These are phyloP conservation scores for Gracilaria caudata DNA, from an alignment of 23 red algal species.

Conservation along the genomic window DNA sequence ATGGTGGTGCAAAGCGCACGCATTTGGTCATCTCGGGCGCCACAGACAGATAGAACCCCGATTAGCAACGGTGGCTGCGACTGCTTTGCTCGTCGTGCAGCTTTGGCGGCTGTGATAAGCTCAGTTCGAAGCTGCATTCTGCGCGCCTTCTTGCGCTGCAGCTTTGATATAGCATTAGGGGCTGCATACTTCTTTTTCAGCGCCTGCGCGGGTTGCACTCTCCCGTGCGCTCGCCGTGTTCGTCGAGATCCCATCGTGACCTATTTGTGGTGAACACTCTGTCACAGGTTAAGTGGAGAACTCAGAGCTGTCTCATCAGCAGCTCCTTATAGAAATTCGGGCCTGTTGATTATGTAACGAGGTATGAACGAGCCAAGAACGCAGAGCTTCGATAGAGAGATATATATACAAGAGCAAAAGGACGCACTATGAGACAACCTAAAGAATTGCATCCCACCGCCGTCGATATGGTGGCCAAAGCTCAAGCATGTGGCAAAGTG, in stretches of 20 bases:
- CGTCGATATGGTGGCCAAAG: too few relatives aligned
- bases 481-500: too few relatives aligned
- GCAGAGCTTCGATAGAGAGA: too few relatives aligned
- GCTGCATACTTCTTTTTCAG: slow-evolving; percentile 3
- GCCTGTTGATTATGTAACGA: too few relatives aligned
- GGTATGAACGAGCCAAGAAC: too few relatives aligned
- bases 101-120: slow-evolving; percentile 28
- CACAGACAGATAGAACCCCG: slow-evolving; percentile 20
- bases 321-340: too few relatives aligned
- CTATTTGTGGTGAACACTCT: not conserved
- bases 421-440: too few relatives aligned
- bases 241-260: slow-evolving; percentile 51
- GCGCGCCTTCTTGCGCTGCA: slow-evolving; percentile 34
- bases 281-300: not conserved
- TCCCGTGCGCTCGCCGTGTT: slow-evolving; percentile 35
- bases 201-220: slow-evolving; percentile 21
- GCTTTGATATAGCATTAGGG: slow-evolving; percentile 11
- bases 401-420: too few relatives aligned
- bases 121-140: slow-evolving; percentile 29
- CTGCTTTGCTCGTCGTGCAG: not conserved
- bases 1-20: not conserved
- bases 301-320: not conserved
- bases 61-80: slow-evolving; percentile 36
- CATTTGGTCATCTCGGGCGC: slow-evolving; percentile 25
- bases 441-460: too few relatives aligned